Conservation (phyloP, 495 filamentous ascomycete genomes). For the Penicillium crystallinum region DNA sequence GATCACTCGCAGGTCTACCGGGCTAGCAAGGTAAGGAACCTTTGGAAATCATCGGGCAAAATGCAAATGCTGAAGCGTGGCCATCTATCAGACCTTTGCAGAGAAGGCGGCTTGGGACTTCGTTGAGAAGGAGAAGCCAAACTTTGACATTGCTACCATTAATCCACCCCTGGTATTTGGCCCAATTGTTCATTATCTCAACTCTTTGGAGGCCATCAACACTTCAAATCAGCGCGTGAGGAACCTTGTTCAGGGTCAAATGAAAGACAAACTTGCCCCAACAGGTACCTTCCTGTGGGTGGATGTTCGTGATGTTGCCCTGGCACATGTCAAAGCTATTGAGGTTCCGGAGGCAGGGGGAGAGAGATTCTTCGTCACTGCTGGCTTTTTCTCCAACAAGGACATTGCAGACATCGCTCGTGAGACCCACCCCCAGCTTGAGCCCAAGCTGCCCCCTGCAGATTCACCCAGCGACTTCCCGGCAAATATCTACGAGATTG, state of each 20-base stretch:
- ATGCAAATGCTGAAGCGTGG: neutral
- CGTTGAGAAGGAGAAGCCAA: conserved; percentile 70
- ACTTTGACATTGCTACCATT: conserved; percentile 70
- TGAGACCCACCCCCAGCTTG: conserved; percentile 61
- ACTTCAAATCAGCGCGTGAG: conserved; percentile 59
- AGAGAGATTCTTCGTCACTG: conserved; percentile 65
- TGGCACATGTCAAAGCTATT: conserved; percentile 66
- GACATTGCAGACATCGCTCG: conserved; percentile 58
- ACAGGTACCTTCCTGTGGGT: conserved; percentile 56
- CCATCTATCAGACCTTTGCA: conserved; percentile 38
- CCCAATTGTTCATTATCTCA: conserved; percentile 61
- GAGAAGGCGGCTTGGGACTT: conserved; percentile 81
- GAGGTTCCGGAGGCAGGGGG: conserved; percentile 60
- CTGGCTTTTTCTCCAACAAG: conserved; percentile 61
- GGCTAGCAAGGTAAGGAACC: conserved; percentile 51
- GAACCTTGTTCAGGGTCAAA: conserved; percentile 56
- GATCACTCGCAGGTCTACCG: conserved; percentile 60
- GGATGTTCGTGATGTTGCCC: conserved; percentile 66
- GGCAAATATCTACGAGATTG: conserved; percentile 37
- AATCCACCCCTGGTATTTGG: conserved; percentile 68
- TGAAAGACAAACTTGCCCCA: conserved; percentile 56
- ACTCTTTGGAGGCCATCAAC: conserved; percentile 62
- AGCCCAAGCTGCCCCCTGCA: conserved; percentile 52
- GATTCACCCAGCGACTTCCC: conserved; percentile 38
- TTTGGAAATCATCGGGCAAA: neutral